Evolutionary conservation across 371 early-diverging fungal genomes (phyloP), one percentile per base, ranked within the genome.

Genomic region (Mucor velutinosus): DNA sequence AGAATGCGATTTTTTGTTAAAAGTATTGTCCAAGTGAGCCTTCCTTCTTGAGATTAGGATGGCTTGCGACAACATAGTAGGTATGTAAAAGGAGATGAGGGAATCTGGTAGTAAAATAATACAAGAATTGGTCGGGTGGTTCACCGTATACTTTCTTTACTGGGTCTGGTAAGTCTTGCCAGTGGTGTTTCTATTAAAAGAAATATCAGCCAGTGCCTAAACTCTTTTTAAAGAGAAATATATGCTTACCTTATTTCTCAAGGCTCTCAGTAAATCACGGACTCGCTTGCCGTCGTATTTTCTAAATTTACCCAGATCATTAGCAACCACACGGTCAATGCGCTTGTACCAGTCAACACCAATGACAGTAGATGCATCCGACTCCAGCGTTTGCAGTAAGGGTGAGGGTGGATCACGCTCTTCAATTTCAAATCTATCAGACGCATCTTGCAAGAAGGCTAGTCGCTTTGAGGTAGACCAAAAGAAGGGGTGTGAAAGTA

Each of bases 401-500:
- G 83, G 79, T 3, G 89, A 88, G n/a, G 90, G 88, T 12, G 92
- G 87, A 62, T 82, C 86, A n/a, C 90, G 82, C 53, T 84, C 88
- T 72, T 98, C 97, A 14, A 91, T 83, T 73, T 97, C 97, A 69
- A 97, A 88, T 47, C 97, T 88, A 74, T 99, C 98, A 0, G 96
- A 96, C 11, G 94, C 93, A 73, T 98, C 97, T 77, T 95, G 95
- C 71, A 99, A 72, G 71, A 98, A 99, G 39, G 86, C 82, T 47
- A 99, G 84, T 23, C 93, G 86, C 71, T 93, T 87, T 33, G 90
- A 77, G 0, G 93, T 80, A 1, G 90, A 81, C 99, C 99, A 99
- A 73, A 98, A 99, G 82, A 89, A 98, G 14, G 98, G 98, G 77
- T 98, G 98, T 1, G 84, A 77, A 67, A 98, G 84, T 21, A 96